These are phyloP conservation scores for Cryptococcus amylolentus DNA, from an alignment of 1,284 basidiomycete genomes.

Conservation along the genomic window DNA sequence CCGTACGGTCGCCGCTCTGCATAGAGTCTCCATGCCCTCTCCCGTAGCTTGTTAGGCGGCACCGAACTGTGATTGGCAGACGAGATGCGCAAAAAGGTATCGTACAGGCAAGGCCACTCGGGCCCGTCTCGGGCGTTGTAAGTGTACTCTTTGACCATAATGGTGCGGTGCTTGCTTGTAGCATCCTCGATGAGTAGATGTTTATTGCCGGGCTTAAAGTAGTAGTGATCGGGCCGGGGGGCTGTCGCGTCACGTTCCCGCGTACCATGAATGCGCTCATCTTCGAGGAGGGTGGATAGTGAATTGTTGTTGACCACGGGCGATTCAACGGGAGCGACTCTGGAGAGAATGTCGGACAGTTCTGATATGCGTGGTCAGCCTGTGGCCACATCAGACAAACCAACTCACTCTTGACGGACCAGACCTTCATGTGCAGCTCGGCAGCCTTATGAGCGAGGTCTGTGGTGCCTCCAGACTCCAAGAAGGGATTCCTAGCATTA, in stretches of 20 bases:
- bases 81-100: constrained; percentile 44
- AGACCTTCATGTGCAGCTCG: constrained; percentile 80
- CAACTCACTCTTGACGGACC: constrained; percentile 71
- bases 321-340: constrained; percentile 53
- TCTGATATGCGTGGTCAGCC: constrained; percentile 19
- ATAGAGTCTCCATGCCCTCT: constrained; percentile 39
- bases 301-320: constrained; percentile 26
- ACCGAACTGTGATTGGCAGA: constrained; percentile 24
- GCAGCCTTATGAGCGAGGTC: constrained; percentile 71
- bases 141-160: constrained; percentile 56
- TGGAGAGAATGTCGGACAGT: constrained; percentile 28
- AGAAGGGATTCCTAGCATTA: constrained; percentile 38
- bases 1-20: constrained; percentile 36
- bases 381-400: neutral
- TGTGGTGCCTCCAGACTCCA: constrained; percentile 51
- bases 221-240: constrained; percentile 79
- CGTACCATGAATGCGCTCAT: constrained; percentile 82
- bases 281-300: constrained; percentile 66
- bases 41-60: constrained; percentile 34
- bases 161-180: constrained; percentile 62
- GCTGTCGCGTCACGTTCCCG: constrained; percentile 86
- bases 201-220: constrained; percentile 73
- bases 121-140: constrained; percentile 44
- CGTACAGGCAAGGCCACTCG: constrained; percentile 56
- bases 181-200: constrained; percentile 92